phyloP scores from a whole-genome alignment of 2,329 filamentous ascomycete genomes.

The Fusarium drepaniforme region DNA sequence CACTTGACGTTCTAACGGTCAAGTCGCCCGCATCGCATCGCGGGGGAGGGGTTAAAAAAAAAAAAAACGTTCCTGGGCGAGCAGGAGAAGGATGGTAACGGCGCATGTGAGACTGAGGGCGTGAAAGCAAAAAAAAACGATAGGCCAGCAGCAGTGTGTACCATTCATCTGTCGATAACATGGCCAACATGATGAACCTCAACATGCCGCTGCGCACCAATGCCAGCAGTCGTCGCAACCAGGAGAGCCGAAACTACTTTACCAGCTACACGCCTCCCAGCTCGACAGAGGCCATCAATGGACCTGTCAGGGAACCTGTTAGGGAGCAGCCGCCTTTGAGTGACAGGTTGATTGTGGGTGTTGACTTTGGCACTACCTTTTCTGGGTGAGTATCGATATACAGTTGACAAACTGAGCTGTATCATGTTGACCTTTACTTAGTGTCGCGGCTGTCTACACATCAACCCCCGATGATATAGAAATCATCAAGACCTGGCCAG shows the following conservation, averaged over 20 bases:
- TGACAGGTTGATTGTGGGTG: slow-evolving; percentile 80
- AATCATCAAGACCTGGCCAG: slow-evolving; percentile 88
- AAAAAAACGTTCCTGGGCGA: slow-evolving; percentile 9
- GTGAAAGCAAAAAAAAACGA: slow-evolving; percentile 2
- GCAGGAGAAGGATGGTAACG: slow-evolving; percentile 30
- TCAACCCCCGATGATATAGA: slow-evolving; percentile 84
- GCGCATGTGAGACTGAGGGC: slow-evolving; percentile 18
- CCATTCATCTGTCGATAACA: neutral
- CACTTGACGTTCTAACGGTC: slow-evolving; percentile 20
- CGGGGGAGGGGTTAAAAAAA: slow-evolving; percentile 40
- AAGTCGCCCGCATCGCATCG: slow-evolving; percentile 20
- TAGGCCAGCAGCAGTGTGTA: neutral
- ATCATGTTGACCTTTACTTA: slow-evolving; percentile 29
- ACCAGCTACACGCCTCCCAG: slow-evolving; percentile 66
- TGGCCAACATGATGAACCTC: slow-evolving; percentile 58
- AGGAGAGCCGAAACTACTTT: slow-evolving; percentile 68
- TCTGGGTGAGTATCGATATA: slow-evolving; percentile 69
- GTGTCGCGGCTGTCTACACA: slow-evolving; percentile 78
- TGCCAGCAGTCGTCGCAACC: slow-evolving; percentile 62
- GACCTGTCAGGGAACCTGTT: slow-evolving; percentile 68
- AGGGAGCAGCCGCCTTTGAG: slow-evolving; percentile 64
- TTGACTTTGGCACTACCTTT: slow-evolving; percentile 89
- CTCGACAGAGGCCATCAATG: slow-evolving; percentile 73
- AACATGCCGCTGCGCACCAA: slow-evolving; percentile 63
- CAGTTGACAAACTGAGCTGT: neutral